These are phyloP conservation scores for Suhomyces canberraensis DNA, from an alignment of 805 yeast genomes.

Conservation along the genomic window DNA sequence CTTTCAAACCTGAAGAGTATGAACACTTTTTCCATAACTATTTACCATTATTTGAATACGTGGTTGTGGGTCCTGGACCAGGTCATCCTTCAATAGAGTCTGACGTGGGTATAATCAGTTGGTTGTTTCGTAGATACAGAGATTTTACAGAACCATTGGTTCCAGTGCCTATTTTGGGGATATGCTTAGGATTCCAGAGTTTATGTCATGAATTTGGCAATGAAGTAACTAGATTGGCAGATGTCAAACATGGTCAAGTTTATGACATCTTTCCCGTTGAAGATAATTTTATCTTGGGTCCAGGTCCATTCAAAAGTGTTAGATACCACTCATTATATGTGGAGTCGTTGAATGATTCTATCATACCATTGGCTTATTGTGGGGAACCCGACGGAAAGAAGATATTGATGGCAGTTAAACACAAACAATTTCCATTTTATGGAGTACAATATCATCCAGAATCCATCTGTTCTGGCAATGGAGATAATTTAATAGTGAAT, in stretches of 20 bases:
- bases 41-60: constrained; percentile 60
- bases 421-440: constrained; percentile 60
- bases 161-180: constrained; percentile 71
- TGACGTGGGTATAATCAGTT: constrained; percentile 78
- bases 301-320: constrained; percentile 56
- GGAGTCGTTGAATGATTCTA: constrained; percentile 23
- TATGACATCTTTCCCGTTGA: constrained; percentile 43
- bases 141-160: constrained; percentile 5
- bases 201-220: constrained; percentile 65
- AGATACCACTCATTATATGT: constrained; percentile 86
- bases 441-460: constrained; percentile 99
- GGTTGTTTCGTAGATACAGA: constrained; percentile 35
- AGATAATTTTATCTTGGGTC: constrained; percentile 29
- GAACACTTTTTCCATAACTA: constrained; percentile 36
- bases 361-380: constrained; percentile 64
- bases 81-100: constrained; percentile 67
- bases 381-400: constrained; percentile 27
- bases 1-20: constrained; percentile 33
- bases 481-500: constrained; percentile 55
- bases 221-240: constrained; percentile 46
- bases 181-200: constrained; percentile 91
- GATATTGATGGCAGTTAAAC: constrained; percentile 79
- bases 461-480: constrained; percentile 76
- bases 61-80: constrained; percentile 96
- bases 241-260: constrained; percentile 84